Evolutionary conservation across 2,329 filamentous ascomycete genomes (phyloP), one percentile per base, ranked within the genome.

Genomic region (Massarina eburnea): DNA sequence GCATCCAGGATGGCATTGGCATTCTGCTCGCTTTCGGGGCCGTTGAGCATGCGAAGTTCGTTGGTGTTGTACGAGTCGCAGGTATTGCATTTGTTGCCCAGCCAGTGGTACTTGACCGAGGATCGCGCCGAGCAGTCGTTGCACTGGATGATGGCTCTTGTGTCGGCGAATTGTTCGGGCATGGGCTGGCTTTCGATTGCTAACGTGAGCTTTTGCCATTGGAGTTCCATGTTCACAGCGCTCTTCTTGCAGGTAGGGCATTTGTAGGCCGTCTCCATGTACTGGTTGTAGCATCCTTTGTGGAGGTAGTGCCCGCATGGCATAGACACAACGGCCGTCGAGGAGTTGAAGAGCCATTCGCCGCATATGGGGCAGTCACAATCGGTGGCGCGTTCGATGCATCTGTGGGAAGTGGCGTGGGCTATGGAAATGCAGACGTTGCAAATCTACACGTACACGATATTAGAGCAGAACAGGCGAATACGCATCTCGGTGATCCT

Each of bases 181-280:
- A 99, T 97, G 1, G 94, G 94, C 66, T 99, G 94, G 35, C 80
- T 80, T 54, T 88, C 81, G 49, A 99, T 96, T 39, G 90, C 86
- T 41, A 91, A 82, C 61, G 96, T 92, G 26, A 97, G 74, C 57
- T 94, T 94, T 39, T 90, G 85, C 74, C 97, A 99, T 58, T 95
- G 88, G 29, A 89, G 82, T 64, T 96, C 92, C 92, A 99, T 99
- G 65, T 97, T 97, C 55, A 90, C 83, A n/a, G 95, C 86, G 54
- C 89, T 96, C 71, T 94, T 95, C 73, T 87, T 95, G 79, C 94
- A 99, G 39, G 96, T 91, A 1, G 92, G 94, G 62, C 94, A 99
- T 64, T 92, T 95, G 75, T 97, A 99, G 5, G 91, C 95, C 3
- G 84, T 85, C 59, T 86, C 85, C 77, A 95, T 91, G 66, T 96